Conservation (phyloP, 202 grass and related monocot species). For the Elaeis oleifera region DNA sequence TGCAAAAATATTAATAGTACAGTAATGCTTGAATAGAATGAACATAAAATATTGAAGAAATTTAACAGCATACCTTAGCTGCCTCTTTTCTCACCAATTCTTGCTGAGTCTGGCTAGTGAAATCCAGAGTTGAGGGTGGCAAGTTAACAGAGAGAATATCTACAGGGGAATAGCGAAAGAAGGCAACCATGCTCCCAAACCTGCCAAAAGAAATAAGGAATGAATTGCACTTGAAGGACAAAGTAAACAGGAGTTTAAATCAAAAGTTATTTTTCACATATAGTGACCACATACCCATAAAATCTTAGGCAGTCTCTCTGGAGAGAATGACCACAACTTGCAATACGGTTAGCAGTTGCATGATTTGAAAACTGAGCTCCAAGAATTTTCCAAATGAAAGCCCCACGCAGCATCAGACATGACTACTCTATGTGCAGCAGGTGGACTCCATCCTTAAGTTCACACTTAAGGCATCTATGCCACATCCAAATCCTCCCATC, state of each 20-base stretch:
- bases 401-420: constrained; percentile 91
- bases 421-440: constrained; percentile 52
- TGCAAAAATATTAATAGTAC: too few relatives aligned
- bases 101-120: constrained; percentile 39
- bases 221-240: constrained; percentile 4
- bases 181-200: constrained; percentile 80
- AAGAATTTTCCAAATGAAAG: constrained; percentile 96
- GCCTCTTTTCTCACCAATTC: constrained; percentile 78
- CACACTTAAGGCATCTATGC: constrained; percentile 79
- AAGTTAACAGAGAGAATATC: constrained; percentile 67
- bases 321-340: constrained; percentile 79
- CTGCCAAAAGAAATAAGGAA: constrained; percentile 41
- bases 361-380: constrained; percentile 91
- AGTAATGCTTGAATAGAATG: too few relatives aligned
- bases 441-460: constrained; percentile 61
- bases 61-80: constrained; percentile 50
- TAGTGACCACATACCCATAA: constrained; percentile 51
- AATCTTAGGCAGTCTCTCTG: constrained; percentile 81
- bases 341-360: constrained; percentile 71
- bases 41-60: constrained; percentile 1
- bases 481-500: constrained; percentile 98
- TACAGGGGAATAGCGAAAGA: constrained; percentile 73
- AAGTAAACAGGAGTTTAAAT: constrained; percentile 19
- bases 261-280: constrained; percentile 9
- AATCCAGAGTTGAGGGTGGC: constrained; percentile 58